Percentiles rank a stretch among this genome's conserved stretches.
These are phyloP conservation scores for Clarireedia homoeocarpa DNA, from an alignment of 2,329 filamentous ascomycete genomes.

Conservation along the genomic window DNA sequence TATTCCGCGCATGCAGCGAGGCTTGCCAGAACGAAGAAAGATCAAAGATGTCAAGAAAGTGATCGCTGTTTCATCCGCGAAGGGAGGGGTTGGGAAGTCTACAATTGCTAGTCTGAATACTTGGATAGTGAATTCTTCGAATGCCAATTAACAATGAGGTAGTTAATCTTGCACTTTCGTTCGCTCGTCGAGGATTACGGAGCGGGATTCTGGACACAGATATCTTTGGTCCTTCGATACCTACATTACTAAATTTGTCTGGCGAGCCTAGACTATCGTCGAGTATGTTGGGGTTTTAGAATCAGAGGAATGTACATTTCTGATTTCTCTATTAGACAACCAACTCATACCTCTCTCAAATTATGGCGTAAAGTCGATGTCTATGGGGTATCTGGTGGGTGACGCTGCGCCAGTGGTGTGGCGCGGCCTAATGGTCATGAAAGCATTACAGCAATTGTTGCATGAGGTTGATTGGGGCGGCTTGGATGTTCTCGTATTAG, in stretches of 20 bases:
- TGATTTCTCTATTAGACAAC: conserved; percentile 47
- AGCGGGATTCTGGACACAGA: conserved; percentile 90
- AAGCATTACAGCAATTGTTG: conserved; percentile 88
- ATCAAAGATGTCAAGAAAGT: conserved; percentile 84
- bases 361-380: conserved; percentile 97
- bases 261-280: conserved; percentile 69
- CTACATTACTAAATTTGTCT: conserved; percentile 76
- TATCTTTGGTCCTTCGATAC: conserved; percentile 93
- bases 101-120: conserved; percentile 66
- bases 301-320: conserved; percentile 11
- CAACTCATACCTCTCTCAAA: conserved; percentile 82
- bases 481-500: conserved; percentile 80
- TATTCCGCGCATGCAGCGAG: conserved; percentile 69
- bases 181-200: conserved; percentile 73
- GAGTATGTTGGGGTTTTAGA: conserved; percentile 42
- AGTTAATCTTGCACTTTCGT: conserved; percentile 79
- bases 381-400: conserved; percentile 87
- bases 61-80: conserved; percentile 95
- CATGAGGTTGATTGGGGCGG: conserved; percentile 93
- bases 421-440: conserved; percentile 96
- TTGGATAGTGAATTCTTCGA: not conserved
- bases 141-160: conserved; percentile 5
- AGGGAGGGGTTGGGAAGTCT: conserved; percentile 96
- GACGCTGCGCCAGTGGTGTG: conserved; percentile 81
- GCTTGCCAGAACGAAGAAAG: conserved; percentile 70